phyloP scores from a whole-genome alignment of 345 rosid genomes.

The Lepidium didymum region DNA sequence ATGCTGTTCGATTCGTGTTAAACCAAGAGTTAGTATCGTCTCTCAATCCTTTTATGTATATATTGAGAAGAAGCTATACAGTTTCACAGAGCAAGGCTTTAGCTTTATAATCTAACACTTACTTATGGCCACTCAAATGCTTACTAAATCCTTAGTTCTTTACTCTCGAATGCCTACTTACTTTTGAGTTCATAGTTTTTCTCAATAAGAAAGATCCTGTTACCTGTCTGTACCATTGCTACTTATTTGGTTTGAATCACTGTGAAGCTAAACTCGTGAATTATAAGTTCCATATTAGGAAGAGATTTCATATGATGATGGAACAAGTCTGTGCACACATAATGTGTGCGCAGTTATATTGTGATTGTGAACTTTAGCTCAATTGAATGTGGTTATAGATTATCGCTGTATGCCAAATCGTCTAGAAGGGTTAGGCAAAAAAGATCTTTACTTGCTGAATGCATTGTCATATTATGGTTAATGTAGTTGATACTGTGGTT shows the following conservation, averaged over 20 bases:
- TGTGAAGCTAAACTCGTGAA: neutral
- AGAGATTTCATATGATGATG: neutral
- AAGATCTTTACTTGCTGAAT: neutral
- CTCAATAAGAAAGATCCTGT: neutral
- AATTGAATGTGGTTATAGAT: neutral
- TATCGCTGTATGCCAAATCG: neutral
- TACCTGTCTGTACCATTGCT: neutral
- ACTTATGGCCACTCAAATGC: neutral
- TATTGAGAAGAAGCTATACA: neutral
- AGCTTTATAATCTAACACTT: neutral
- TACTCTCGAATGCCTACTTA: neutral
- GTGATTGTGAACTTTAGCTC: neutral
- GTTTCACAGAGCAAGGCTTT: neutral
- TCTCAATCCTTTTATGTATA: neutral
- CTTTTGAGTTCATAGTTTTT: neutral
- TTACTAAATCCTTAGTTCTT: neutral
- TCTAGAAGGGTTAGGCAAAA: neutral
- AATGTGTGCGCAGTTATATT: neutral
- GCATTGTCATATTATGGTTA: neutral
- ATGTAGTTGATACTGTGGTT: neutral
- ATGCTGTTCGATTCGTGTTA: slow-evolving; percentile 69
- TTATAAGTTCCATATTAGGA: neutral
- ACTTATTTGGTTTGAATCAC: neutral
- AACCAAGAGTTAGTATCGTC: slow-evolving; percentile 75
- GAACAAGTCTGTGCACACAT: neutral